Base-by-base conservation (phyloP, 1,139 yeast species). In the Candida sp. region DNA sequence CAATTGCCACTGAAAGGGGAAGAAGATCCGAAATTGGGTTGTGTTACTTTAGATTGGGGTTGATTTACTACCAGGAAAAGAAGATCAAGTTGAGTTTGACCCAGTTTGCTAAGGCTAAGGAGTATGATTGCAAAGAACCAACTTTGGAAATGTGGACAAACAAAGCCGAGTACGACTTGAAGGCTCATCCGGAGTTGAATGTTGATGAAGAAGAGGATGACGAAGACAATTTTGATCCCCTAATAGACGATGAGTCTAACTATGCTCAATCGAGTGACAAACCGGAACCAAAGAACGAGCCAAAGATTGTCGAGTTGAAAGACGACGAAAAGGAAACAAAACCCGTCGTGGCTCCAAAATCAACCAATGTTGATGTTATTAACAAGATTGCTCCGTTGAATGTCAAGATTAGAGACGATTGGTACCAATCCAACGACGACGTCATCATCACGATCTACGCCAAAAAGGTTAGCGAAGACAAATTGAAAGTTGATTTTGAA, bases 361-460 rank as follows among this genome's bases (percentile, higher is more conserved):
- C 76, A 4, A 68, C 78, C 1, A 66, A 64, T 47, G 55, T 73
- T 28, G 72, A 68, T 17, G 69, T 67, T 9, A 70, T 75, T 49
- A 69, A 71, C 59, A 65, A 68, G 46, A 75, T 68, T 28, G 80
- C 81, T 0, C 81, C 82, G 3, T 57, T 75, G 46, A 72, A 68
- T 47, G 56, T 72, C 46, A 78, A 80, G 53, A 77, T 86, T 54
- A 81, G 87, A 63, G 83, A 80, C 41, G 97, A 92, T 61, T 92
- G 96, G 92, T 91, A 86, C 68, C 97, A 92, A 65, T 77, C 84
- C 23, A 65, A 73, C 12, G 74, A 73, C 1, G 66, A 70, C 3
- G 81, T 92, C 12, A 85, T 86, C 5, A 75, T 93, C 33, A 84
- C 96, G 1, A 72, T 94, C 6, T 94, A 88, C 60, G 84, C 91